Evolutionary conservation across 768 basidiomycete genomes (phyloP), one percentile per base, ranked within the genome.

Genomic region (Tulasnella calospora): DNA sequence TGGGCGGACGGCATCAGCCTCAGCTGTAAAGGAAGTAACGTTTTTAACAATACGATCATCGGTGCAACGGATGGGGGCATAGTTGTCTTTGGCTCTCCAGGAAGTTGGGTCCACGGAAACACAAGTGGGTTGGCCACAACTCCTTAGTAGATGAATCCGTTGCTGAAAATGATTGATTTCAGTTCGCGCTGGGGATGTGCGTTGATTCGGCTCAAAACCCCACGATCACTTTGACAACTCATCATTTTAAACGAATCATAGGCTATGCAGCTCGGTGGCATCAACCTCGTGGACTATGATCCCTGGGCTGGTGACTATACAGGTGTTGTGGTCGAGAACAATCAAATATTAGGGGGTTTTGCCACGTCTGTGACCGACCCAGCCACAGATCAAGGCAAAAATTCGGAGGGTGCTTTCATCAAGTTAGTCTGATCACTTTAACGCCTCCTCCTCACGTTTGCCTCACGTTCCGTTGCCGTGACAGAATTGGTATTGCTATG

Each of bases 1-100:
- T 94, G 93, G 93, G 92, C 93, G 0, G 93, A 94, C 82, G 93
- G 93, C 7, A 91, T 94, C 81, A 93, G 92, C 80, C 83, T 94
- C 74, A 89, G 89, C 80, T 94, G 93, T 82, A 85, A 83, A 79
- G 89, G 90, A 82, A 87, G 88, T 79, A 79, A 89, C 47, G 86
- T 94, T 41, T 88, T 87, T 80, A 90, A 91, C 80, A 94, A 94
- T 83, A 87, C 89, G 86, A 85, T 94, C 70, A 86, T 89, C 80
- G 89, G 89, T 77, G 87, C 93, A 12, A 94, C 93, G 0, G 93
- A 94, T 81, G 93, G 93, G 10, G 93, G 90, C 8, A 92, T 94
- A 70, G 92, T 93, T 0, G 80, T 94, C 0, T 94, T 94, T 81
- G 93, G 92, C 30, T 84, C 92, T 3, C 92, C 92, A 8, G 93